phyloP scores from a whole-genome alignment of 805 yeast species.

The Candida boidinii region DNA sequence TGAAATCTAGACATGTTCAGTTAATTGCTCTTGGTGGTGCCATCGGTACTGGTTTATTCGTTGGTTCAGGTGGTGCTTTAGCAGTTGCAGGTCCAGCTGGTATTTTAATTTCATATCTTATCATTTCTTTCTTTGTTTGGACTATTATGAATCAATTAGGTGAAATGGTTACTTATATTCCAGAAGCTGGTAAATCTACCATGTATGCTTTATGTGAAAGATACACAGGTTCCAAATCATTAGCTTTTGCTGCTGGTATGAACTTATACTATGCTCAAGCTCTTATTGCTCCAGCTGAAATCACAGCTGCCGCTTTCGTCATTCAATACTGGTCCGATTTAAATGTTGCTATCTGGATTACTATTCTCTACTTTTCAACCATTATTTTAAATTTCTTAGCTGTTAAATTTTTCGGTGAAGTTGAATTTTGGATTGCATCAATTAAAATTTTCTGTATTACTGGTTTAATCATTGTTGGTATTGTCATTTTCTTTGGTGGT shows the following conservation, averaged over 20 bases:
- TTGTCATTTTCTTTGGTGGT: slow-evolving; percentile 58
- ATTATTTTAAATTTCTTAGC: slow-evolving; percentile 41
- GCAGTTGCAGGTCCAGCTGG: slow-evolving; percentile 29
- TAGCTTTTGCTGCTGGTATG: slow-evolving; percentile 52
- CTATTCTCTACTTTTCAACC: slow-evolving; percentile 40
- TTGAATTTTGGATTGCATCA: slow-evolving; percentile 59
- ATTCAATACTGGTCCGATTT: slow-evolving; percentile 53
- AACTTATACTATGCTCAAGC: slow-evolving; percentile 39
- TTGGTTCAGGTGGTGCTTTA: slow-evolving; percentile 38
- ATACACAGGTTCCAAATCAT: slow-evolving; percentile 37
- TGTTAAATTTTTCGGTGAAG: slow-evolving; percentile 40
- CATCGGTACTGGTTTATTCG: slow-evolving; percentile 56
- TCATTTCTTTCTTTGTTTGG: too few species aligned
- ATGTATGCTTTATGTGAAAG: too few species aligned
- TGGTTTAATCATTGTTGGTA: slow-evolving; percentile 50
- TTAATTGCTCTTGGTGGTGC: slow-evolving; percentile 68
- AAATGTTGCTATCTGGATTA: slow-evolving; percentile 52
- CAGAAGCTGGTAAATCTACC: slow-evolving; percentile 56
- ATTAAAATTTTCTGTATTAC: slow-evolving; percentile 58
- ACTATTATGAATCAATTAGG: slow-evolving; percentile 60
- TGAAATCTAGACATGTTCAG: slow-evolving; percentile 43
- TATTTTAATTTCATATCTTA: slow-evolving; percentile 49
- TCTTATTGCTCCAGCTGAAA: slow-evolving; percentile 49
- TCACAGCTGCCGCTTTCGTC: slow-evolving; percentile 57
- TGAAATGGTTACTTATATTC: slow-evolving; percentile 58